Conservation (phyloP, 441 rosid genomes). For the Bocquillonia castaneifolia region DNA sequence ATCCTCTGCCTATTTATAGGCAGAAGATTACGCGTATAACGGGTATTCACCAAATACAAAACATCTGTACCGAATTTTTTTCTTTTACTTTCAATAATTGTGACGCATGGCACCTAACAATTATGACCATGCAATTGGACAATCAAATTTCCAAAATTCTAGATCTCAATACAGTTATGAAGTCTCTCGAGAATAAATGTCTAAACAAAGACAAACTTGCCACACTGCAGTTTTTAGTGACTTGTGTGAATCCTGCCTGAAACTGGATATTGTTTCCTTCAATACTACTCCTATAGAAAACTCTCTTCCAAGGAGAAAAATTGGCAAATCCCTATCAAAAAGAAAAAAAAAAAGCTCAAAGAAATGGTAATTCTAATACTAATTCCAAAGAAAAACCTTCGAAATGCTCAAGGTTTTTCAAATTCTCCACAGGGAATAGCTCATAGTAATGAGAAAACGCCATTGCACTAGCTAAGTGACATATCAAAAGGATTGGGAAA, state of each 20-base stretch:
- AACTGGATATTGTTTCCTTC: slow-evolving; percentile 12
- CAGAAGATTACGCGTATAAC: no score
- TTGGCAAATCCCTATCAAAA: slow-evolving; percentile 12
- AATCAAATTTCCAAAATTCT: slow-evolving; percentile 15
- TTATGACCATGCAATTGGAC: slow-evolving; percentile 9
- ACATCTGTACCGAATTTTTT: no score
- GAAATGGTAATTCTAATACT: slow-evolving; percentile 11
- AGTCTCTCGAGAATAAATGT: slow-evolving; percentile 22
- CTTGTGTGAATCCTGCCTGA: slow-evolving; percentile 21
- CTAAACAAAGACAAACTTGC: slow-evolving; percentile 12
- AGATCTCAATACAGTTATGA: slow-evolving; percentile 17
- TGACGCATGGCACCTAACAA: no score
- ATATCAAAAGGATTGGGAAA: slow-evolving; percentile 62
- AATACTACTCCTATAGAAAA: no score
- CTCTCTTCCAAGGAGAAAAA: neutral
- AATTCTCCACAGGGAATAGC: slow-evolving; percentile 14
- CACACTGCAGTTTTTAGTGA: slow-evolving; percentile 22
- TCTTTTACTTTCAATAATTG: no score
- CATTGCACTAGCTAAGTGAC: slow-evolving; percentile 28
- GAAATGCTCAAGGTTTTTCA: slow-evolving; percentile 19
- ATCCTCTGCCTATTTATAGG: no score
- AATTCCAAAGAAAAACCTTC: slow-evolving; percentile 19
- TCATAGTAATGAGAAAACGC: slow-evolving; percentile 27
- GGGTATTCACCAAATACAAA: no score
- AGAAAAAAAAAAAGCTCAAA: slow-evolving; percentile 7